phyloP scores from a whole-genome alignment of 176 grass and related monocot species.

The Bothriochloa decipiens region DNA sequence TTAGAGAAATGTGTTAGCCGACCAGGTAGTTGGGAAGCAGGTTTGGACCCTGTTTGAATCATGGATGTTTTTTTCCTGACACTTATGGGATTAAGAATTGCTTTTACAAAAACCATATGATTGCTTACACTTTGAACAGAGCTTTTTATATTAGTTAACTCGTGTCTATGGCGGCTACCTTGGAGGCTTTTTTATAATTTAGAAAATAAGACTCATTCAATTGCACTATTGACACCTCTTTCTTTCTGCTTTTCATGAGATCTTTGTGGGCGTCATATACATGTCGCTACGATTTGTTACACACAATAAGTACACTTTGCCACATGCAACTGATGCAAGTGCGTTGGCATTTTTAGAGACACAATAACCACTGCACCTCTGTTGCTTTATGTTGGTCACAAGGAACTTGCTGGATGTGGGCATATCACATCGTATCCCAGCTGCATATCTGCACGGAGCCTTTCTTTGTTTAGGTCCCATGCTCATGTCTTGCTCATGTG shows the following conservation, averaged over 20 bases:
- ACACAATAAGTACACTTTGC: not conserved
- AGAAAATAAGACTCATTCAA: not conserved
- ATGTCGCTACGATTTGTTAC: not conserved
- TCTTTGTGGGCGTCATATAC: not conserved
- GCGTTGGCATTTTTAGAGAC: not conserved
- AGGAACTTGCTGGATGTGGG: conserved; percentile 23
- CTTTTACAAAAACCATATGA: not conserved
- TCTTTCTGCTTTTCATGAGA: not conserved
- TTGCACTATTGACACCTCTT: not conserved
- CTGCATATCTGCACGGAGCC: not conserved
- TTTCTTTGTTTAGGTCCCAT: not conserved
- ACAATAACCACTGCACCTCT: not conserved
- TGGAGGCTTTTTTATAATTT: too few species aligned
- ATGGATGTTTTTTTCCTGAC: not conserved
- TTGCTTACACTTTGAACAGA: not conserved
- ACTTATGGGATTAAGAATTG: too few species aligned
- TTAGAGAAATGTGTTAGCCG: not conserved
- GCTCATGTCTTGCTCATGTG: conserved; percentile 33
- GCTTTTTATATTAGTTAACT: not conserved
- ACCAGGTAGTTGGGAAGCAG: not conserved
- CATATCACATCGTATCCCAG: not conserved
- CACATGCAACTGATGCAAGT: conserved; percentile 5
- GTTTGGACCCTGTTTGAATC: not conserved
- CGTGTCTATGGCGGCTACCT: not conserved
- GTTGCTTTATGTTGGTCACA: conserved; percentile 16